phyloP scores from a whole-genome alignment of 2,329 filamentous ascomycete species.

The Aphanocladium album region DNA sequence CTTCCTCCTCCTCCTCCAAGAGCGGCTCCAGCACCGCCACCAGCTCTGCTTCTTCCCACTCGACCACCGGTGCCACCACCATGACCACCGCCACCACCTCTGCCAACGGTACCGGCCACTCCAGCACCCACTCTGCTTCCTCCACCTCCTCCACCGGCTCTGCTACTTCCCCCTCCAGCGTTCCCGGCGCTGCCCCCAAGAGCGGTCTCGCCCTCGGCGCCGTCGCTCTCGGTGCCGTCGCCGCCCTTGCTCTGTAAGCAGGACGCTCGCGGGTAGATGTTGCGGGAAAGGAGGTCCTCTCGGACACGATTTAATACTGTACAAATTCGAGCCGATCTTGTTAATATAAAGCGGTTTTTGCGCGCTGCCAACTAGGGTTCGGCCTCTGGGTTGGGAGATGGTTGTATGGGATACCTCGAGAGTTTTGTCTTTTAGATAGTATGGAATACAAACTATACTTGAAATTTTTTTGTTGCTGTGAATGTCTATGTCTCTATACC shows the following conservation, averaged over 20 bases:
- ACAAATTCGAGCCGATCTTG: conserved; percentile 13
- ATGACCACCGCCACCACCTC: conserved; percentile 21
- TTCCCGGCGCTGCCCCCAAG: conserved; percentile 23
- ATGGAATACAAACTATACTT: not conserved
- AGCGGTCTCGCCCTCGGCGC: conserved; percentile 19
- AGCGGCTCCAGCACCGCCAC: conserved; percentile 18
- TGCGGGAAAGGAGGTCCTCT: not conserved
- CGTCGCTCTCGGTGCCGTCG: conserved; percentile 24
- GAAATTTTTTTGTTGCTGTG: not conserved
- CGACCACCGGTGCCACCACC: conserved; percentile 16
- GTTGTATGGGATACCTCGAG: conserved; percentile 8
- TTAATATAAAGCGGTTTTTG: conserved; percentile 8
- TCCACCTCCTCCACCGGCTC: conserved; percentile 11
- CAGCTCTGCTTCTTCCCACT: not conserved
- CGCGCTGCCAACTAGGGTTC: not conserved
- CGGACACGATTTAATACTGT: conserved; percentile 8
- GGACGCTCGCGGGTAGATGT: not conserved
- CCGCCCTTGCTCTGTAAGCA: conserved; percentile 25
- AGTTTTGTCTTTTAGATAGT: not conserved
- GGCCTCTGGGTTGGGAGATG: conserved; percentile 2
- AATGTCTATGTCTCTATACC: no score
- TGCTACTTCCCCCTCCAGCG: conserved; percentile 17
- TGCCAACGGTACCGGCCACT: conserved; percentile 19
- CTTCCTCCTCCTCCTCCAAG: conserved; percentile 19
- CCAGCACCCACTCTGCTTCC: conserved; percentile 18